Evolutionary conservation across 2,329 filamentous ascomycete genomes (phyloP), one percentile per base, ranked within the genome.

Genomic region (Pseudopyrenochaeta lycopersici): DNA sequence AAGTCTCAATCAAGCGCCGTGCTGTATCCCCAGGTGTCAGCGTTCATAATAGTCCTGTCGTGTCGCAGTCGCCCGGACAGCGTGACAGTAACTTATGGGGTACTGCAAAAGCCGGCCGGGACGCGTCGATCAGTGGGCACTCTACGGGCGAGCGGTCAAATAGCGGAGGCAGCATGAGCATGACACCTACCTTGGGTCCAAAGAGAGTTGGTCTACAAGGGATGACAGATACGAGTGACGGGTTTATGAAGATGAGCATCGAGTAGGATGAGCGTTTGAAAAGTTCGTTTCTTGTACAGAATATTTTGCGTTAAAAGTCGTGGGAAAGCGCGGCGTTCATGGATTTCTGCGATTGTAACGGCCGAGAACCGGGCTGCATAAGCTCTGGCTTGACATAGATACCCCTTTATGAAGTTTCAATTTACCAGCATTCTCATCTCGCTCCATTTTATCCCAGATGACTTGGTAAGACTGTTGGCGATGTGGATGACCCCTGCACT

Each of bases 221-320:
- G 1, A 97, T 98, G 93, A 90, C 86, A 15, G 94, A 97, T 76
- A 94, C 94, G n/a, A 92, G 92, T 72, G 94, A 97, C 74, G 91
- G 92, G 1, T 82, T 97, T 61, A 97, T 97, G 89, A 92, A 94
- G 67, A 95, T 98, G 90, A 97, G 91, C 75, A 97, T 97, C 68
- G 93, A 97, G 75, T 97, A 60, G 49, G 15, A 29, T 32, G 18
- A 43, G 36, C 33, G 41, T 21, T 27, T 12, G 17, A 23, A n/a
- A 30, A 21, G 10, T 41, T 42, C 12, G 23, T 15, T 42, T 30
- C 35, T 49, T 41, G 18, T 40, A 52, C 17, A 31, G 30, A 41
- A 11, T 10, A 30, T n/a, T n/a, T n/a, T 49, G 42, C 36, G 21
- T 45, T 33, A 15, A 40, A 40, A 41, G 38, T 42, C 44, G 44